Conservation (phyloP, 495 filamentous ascomycete genomes). For the Penicillium coprophilum region DNA sequence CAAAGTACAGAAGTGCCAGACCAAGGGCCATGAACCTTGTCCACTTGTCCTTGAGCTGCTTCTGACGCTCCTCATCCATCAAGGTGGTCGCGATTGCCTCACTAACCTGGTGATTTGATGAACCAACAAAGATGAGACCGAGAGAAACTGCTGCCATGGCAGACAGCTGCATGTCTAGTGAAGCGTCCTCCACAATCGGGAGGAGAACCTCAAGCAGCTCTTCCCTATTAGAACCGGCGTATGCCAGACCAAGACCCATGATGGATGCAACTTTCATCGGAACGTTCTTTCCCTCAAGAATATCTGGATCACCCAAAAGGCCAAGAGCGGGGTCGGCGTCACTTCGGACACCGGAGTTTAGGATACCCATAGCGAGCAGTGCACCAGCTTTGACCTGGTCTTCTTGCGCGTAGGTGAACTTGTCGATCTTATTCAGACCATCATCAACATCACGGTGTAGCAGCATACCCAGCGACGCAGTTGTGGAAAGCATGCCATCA, state of each 20-base stretch:
- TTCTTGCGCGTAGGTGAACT: constrained; percentile 81
- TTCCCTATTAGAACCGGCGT: constrained; percentile 87
- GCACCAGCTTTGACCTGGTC: constrained; percentile 88
- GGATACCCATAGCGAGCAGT: constrained; percentile 84
- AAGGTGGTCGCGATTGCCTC: constrained; percentile 87
- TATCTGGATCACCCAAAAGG: constrained; percentile 74
- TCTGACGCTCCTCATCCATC: constrained; percentile 83
- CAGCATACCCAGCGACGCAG: constrained; percentile 87
- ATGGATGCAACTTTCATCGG: constrained; percentile 77
- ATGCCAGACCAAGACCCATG: constrained; percentile 93
- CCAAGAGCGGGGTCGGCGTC: constrained; percentile 87
- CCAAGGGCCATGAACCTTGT: constrained; percentile 93
- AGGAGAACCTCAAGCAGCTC: constrained; percentile 76
- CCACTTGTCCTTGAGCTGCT: constrained; percentile 95
- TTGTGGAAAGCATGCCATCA: constrained; percentile 93
- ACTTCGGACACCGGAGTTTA: constrained; percentile 85
- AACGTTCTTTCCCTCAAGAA: constrained; percentile 70
- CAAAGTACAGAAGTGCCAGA: constrained; percentile 91
- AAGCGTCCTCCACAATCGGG: constrained; percentile 80
- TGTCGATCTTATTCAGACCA: constrained; percentile 88
- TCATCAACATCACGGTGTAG: constrained; percentile 87
- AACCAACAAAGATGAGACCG: constrained; percentile 90
- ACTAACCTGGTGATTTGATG: constrained; percentile 81
- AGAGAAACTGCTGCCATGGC: constrained; percentile 93
- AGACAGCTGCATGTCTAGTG: constrained; percentile 87